These are phyloP conservation scores for Arthrobotrys sinensis DNA, from an alignment of 2,329 filamentous ascomycete genomes.

Conservation along the genomic window DNA sequence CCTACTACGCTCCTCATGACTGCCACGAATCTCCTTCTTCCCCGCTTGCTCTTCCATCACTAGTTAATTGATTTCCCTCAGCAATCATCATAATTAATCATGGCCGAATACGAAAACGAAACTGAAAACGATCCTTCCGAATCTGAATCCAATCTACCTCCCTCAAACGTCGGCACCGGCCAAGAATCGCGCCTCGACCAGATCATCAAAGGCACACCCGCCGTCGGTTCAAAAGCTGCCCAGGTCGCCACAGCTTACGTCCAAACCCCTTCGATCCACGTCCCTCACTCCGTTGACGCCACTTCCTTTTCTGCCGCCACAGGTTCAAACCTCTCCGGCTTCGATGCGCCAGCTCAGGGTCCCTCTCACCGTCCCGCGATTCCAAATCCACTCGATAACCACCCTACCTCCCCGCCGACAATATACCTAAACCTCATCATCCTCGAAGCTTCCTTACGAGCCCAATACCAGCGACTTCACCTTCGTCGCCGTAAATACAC, in stretches of 20 bases:
- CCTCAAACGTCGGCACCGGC: conserved; percentile 70
- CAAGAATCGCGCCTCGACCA: conserved; percentile 79
- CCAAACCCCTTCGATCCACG: conserved; percentile 65
- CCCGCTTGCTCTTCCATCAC: background rate
- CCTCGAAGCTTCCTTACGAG: conserved; percentile 91
- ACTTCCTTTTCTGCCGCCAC: conserved; percentile 67
- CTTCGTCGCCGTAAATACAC: conserved; percentile 91
- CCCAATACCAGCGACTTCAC: conserved; percentile 91
- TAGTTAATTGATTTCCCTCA: no score
- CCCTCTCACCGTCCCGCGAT: conserved; percentile 65
- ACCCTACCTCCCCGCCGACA: conserved; percentile 92
- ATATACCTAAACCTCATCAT: conserved; percentile 99
- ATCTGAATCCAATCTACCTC: conserved; percentile 35
- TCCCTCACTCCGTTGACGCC: conserved; percentile 65
- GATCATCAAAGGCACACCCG: conserved; percentile 89
- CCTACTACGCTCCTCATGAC: conserved; percentile 17
- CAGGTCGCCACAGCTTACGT: conserved; percentile 69
- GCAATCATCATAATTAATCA: conserved; percentile 5
- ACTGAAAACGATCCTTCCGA: background rate
- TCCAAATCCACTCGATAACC: conserved; percentile 81
- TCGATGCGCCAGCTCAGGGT: conserved; percentile 66
- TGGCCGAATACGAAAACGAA: background rate
- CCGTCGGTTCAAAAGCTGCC: conserved; percentile 72
- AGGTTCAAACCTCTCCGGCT: conserved; percentile 64
- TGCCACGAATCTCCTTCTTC: conserved; percentile 12